A percentile compares a stretch with the other conserved stretches of the same genome.
These are phyloP conservation scores for Yamadazyma sp. DNA, from an alignment of 805 yeast species.

Conservation along the genomic window DNA sequence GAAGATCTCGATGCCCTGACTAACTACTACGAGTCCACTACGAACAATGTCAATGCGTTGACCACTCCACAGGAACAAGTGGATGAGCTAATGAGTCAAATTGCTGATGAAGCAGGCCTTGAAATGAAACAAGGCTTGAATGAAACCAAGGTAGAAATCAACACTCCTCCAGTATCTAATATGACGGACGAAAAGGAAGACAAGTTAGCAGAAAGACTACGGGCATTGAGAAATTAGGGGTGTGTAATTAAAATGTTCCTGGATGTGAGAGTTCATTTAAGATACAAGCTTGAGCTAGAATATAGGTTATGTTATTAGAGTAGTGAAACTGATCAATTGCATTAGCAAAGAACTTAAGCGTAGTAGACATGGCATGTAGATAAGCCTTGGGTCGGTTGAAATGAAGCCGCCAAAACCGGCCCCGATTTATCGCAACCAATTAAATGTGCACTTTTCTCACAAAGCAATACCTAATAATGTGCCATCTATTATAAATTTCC, in stretches of 20 bases:
- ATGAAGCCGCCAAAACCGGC: not conserved
- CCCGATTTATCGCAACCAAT: slow-evolving; percentile 9
- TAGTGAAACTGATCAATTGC: slow-evolving; percentile 1
- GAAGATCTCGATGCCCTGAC: slow-evolving; percentile 95
- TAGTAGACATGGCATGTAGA: no score
- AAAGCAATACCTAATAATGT: slow-evolving; percentile 5
- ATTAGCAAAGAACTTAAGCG: no score
- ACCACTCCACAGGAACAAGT: slow-evolving; percentile 95
- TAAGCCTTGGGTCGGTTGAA: no score
- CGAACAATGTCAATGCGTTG: slow-evolving; percentile 82
- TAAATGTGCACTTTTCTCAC: slow-evolving; percentile 7
- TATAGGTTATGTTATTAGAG: not conserved
- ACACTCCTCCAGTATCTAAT: slow-evolving; percentile 36
- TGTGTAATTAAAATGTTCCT: no score
- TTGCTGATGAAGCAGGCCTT: slow-evolving; percentile 96
- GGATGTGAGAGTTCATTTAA: no score
- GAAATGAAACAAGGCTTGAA: slow-evolving; percentile 84
- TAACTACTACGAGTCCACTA: slow-evolving; percentile 87
- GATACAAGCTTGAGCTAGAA: no score
- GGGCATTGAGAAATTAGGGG: slow-evolving; percentile 68
- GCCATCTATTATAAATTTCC: slow-evolving; percentile 3
- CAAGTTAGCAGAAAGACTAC: slow-evolving; percentile 77
- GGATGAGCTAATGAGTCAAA: slow-evolving; percentile 82
- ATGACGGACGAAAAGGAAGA: slow-evolving; percentile 79
- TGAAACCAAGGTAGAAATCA: slow-evolving; percentile 54